Evolutionary conservation across 2,329 filamentous ascomycete species (phyloP).

Genomic region (Fusarium sororula): DNA sequence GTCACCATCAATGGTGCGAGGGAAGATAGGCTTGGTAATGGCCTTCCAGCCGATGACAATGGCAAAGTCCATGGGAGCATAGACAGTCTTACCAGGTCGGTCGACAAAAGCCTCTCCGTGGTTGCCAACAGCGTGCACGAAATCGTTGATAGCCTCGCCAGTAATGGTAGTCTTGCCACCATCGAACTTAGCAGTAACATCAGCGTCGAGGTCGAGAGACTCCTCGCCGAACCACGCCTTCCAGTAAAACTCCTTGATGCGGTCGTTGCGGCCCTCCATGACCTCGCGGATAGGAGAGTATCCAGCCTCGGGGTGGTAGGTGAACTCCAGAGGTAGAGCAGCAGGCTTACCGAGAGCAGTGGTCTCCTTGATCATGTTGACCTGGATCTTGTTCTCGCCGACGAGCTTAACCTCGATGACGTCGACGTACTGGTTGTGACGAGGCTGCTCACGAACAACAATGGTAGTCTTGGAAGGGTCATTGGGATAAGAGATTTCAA

Average conservation of each 20-base stretch:
- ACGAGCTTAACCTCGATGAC: conserved; percentile 86
- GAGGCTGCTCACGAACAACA: conserved; percentile 84
- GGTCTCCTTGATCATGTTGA: conserved; percentile 93
- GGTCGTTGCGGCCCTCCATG: conserved; percentile 95
- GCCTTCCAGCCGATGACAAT: conserved; percentile 99
- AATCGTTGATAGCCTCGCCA: conserved; percentile 94
- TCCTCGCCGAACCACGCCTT: conserved; percentile 95
- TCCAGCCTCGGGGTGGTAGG: conserved; percentile 92
- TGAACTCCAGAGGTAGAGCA: conserved; percentile 87
- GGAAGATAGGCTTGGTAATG: conserved; percentile 99
- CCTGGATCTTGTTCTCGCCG: conserved; percentile 79
- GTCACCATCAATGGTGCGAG: conserved; percentile 93
- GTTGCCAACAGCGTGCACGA: conserved; percentile 98
- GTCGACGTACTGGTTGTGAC: conserved; percentile 85
- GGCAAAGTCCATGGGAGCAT: conserved; percentile 97
- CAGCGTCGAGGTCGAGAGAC: conserved; percentile 80
- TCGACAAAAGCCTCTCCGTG: conserved; percentile 98
- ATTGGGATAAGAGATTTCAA: conserved; percentile 86
- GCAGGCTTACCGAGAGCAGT: conserved; percentile 85
- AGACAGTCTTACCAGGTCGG: conserved; percentile 90
- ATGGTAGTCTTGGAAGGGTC: conserved; percentile 86
- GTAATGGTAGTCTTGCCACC: conserved; percentile 89
- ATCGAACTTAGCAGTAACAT: conserved; percentile 88
- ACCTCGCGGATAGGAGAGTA: conserved; percentile 98
- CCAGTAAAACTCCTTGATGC: conserved; percentile 99